Evolutionary conservation across 495 filamentous ascomycete genomes (phyloP), one percentile per base, ranked within the genome.

Genomic region (Penicillium pancosmium): DNA sequence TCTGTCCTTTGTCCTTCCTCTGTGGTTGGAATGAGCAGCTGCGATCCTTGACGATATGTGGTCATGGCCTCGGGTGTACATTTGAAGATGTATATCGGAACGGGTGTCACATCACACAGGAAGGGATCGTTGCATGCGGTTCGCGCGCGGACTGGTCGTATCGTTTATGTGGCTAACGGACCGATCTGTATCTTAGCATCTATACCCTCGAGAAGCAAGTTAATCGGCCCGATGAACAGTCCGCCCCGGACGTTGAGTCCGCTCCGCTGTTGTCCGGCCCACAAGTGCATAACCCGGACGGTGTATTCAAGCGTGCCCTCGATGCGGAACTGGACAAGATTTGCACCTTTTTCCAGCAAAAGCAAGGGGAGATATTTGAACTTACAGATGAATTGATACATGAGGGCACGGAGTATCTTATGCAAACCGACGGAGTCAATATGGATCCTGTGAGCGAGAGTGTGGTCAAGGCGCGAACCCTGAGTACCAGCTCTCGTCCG

Each of bases 321-420:
- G 94, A 98, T 72, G 80, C 86, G 3, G 94, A 98, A 69, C 75
- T 98, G 54, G 92, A 97, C 71, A 98, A 97, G 78, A 89, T 98
- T 54, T 89, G 85, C 68, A 88, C 87, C 2, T 98, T 98, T 74
- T 98, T 91, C 73, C 83, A 84, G 56, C 74, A 89, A 50, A 98
- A 98, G 69, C 91, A 98, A 73, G 74, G 81, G 10, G 92, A 97
- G 67, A 86, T 98, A 49, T 85, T 88, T 53, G 84, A 87, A 44
- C 91, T 94, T 61, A 87, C 93, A 3, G 85, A 88, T n/a, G 79
- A 87, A 21, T 74, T 97, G 8, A 68, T 92, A 56, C 83, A 78
- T 21, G 94, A 97, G 69, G 84, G 88, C n/a, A 83, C 86, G 55
- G 74, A 81, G 5, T 95, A 88, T 69, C 82, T 91, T 43, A 80